A percentile compares a stretch with the other conserved stretches of the same genome.
phyloP scores from a whole-genome alignment of 768 basidiomycete genomes.

The Pleurotus djamor region DNA sequence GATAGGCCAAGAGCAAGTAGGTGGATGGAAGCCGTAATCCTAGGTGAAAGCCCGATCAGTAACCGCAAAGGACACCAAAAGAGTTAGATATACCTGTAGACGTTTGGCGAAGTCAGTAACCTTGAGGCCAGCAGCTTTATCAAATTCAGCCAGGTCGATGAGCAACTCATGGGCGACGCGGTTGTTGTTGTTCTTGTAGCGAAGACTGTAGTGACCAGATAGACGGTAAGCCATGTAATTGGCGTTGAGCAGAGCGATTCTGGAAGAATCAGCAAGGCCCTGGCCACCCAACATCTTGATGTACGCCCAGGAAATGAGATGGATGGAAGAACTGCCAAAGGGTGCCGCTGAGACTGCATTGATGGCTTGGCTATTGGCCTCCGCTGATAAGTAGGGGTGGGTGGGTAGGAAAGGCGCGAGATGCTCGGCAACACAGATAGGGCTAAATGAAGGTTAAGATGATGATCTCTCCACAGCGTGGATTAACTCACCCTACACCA shows the following conservation, averaged over 20 bases:
- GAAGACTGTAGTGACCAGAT: conserved; percentile 77
- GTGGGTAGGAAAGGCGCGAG: conserved; percentile 92
- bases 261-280: conserved; percentile 84
- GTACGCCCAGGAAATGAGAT: conserved; percentile 98
- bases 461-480: conserved; percentile 5
- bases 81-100: conserved; percentile 59
- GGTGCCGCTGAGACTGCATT: conserved; percentile 90
- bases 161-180: conserved; percentile 95
- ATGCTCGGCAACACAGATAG: conserved; percentile 93
- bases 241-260: conserved; percentile 87
- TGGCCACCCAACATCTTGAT: conserved; percentile 99
- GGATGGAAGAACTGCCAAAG: conserved; percentile 93
- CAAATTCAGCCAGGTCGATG: conserved; percentile 95
- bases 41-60: conserved; percentile 19
- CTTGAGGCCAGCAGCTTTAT: conserved; percentile 85
- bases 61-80: neutral
- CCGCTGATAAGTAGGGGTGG: conserved; percentile 67
- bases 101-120: conserved; percentile 97
- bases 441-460: conserved; percentile 36
- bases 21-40: conserved; percentile 95
- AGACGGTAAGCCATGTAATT: conserved; percentile 97
- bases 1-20: conserved; percentile 98
- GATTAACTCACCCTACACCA: conserved; percentile 73
- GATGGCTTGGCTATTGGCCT: conserved; percentile 48
- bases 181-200: conserved; percentile 88